These are phyloP conservation scores for Albugo candida DNA, from an alignment of 352 stramenopile genomes.

Conservation along the genomic window DNA sequence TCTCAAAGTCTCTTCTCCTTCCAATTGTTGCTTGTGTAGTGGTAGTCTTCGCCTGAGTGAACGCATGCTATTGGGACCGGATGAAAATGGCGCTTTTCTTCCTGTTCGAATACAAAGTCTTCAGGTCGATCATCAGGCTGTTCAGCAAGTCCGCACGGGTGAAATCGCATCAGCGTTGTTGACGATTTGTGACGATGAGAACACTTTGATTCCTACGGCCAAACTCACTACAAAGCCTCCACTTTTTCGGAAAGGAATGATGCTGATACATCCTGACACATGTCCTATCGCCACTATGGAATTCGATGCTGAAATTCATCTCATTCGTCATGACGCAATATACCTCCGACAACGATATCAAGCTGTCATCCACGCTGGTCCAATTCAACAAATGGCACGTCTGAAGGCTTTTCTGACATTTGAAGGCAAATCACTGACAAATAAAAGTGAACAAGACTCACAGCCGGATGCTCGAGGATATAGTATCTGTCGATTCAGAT, in stretches of 20 bases:
- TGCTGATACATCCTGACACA: conserved; percentile 51
- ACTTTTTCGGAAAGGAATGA: conserved; percentile 37
- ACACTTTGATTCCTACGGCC: no score
- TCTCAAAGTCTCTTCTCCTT: no score
- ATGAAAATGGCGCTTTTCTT: conserved; percentile 32
- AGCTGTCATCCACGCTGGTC: conserved; percentile 60
- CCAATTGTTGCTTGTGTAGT: conserved; percentile 5
- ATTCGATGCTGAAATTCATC: conserved; percentile 60
- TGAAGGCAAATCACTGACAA: conserved; percentile 1
- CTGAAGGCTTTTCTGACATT: conserved; percentile 25
- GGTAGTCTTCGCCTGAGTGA: conserved; percentile 44
- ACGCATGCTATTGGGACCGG: conserved; percentile 42
- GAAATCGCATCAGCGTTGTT: conserved; percentile 54
- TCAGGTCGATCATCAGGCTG: conserved; percentile 54
- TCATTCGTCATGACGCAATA: conserved; percentile 27
- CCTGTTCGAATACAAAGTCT: conserved; percentile 53
- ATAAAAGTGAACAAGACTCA: not conserved
- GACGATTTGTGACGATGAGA: conserved; percentile 12
- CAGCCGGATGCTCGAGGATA: conserved; percentile 1
- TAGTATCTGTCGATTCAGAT: conserved; percentile 54
- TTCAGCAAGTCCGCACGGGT: conserved; percentile 29
- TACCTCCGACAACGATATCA: conserved; percentile 51
- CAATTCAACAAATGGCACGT: conserved; percentile 66
- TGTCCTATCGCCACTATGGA: conserved; percentile 34
- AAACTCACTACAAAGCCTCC: no score